Evolutionary conservation across 2,329 filamentous ascomycete genomes (phyloP), one percentile per base, ranked within the genome.

Genomic region (Botrytis tulipae): DNA sequence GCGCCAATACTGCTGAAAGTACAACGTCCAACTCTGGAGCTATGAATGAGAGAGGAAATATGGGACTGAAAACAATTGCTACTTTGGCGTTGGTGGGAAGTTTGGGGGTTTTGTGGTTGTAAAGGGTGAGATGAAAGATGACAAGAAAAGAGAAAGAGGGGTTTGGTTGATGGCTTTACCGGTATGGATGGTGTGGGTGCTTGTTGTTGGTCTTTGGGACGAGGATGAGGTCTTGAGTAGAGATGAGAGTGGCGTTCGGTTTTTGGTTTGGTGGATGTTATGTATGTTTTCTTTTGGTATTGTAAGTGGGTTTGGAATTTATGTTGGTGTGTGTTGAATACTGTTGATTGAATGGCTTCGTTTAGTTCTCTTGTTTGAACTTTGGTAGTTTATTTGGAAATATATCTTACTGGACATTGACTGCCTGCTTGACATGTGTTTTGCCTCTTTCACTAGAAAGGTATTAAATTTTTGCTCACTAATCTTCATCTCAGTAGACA

Each of bases 61-160:
- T 72, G 37, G 71, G 71, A 6, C 40, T 72, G 62, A 72, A 60
- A 29, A 57, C 35, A 12, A 25, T 59, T 37, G 29, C 35, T 40
- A 35, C 29, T 18, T 60, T 72, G 25, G 62, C 62, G 8, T 60
- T 72, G 37, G 25, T 72, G 32, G 71, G 37, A 3, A 37, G 71
- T n/a, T 42, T 72, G 8, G 51, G 71, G 5, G 62, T 68, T 40
- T 72, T 68, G 71, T 68, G 71, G 62, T 51, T 72, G 32, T 72
- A 32, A 72, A 25, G 5, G 48, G 35, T 25, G 22, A 68, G 25
- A 68, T 40, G 35, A 25, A n/a, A 20, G 3, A 8, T 42, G 32
- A 42, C 8, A 68, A 8, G 65, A 48, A 1, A 29, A 10, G 35
- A 22, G 32, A 54, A 54, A 42, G 25, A 29, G 35, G 32, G 14